Evolutionary conservation across 2,329 filamentous ascomycete species (phyloP).

Genomic region (Orbilia quercus): DNA sequence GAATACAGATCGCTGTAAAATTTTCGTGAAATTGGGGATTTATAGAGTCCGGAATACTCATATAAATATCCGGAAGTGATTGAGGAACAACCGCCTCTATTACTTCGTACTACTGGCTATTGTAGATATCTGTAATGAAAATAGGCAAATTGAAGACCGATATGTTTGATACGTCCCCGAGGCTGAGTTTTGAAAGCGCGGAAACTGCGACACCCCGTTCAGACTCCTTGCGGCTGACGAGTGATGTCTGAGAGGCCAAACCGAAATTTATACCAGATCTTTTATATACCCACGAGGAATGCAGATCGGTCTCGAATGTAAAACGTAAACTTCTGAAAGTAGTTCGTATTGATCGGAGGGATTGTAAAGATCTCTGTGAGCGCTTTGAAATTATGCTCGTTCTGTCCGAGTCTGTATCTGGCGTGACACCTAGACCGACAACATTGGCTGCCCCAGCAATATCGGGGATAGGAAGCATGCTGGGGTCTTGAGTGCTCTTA

Average conservation of each 20-base stretch:
- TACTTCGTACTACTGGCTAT: constrained; percentile 9
- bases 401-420: neutral
- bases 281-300: constrained; percentile 31
- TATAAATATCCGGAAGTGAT: neutral
- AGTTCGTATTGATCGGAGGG: neutral
- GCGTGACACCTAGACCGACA: neutral
- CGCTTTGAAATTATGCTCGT: neutral
- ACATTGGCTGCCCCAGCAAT: neutral
- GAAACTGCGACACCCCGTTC: constrained; percentile 15
- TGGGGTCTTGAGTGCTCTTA: neutral
- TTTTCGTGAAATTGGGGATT: no score
- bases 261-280: neutral
- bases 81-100: neutral
- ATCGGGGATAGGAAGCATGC: constrained; percentile 5
- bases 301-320: constrained; percentile 20
- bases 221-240: constrained; percentile 1
- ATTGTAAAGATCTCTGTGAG: neutral
- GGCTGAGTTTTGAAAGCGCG: constrained; percentile 15
- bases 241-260: neutral
- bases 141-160: constrained; percentile 30
- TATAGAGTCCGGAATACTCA: no score
- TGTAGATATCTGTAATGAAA: constrained; percentile 15
- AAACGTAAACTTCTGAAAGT: neutral
- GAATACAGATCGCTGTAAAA: neutral
- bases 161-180: constrained; percentile 29